Evolutionary conservation across 192 early-diverging fungal species (phyloP).

Genomic region (Mortierella alpina): DNA sequence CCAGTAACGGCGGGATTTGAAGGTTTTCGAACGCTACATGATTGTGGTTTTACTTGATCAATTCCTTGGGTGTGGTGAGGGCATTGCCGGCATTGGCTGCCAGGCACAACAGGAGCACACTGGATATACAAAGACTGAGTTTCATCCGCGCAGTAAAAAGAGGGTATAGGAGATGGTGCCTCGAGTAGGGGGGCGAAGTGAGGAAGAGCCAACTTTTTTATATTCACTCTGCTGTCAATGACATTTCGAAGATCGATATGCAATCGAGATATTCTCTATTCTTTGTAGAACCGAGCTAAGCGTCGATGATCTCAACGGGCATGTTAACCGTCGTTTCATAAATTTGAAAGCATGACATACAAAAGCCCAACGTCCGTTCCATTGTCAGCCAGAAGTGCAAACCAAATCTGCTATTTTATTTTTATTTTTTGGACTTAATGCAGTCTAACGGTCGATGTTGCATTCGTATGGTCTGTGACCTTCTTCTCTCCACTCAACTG

Average conservation of each 20-base stretch:
- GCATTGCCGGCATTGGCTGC: not conserved
- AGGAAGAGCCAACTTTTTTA: too few relatives aligned
- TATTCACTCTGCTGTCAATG: too few relatives aligned
- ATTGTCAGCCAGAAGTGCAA: not conserved
- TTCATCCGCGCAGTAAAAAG: not conserved
- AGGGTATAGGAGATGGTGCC: too few relatives aligned
- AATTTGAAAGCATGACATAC: too few relatives aligned
- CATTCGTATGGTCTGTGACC: not conserved
- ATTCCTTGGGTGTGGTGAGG: not conserved
- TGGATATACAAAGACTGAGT: not conserved
- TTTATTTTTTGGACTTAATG: not conserved
- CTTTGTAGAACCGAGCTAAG: too few relatives aligned
- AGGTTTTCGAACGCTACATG: not conserved
- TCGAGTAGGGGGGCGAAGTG: too few relatives aligned
- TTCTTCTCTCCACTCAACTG: not conserved
- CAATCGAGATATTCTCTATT: too few relatives aligned
- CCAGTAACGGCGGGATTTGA: not conserved
- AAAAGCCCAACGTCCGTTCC: not conserved
- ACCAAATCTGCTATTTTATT: not conserved
- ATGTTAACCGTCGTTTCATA: too few relatives aligned
- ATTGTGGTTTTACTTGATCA: not conserved
- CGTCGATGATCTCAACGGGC: too few relatives aligned
- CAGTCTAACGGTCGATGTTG: too few relatives aligned
- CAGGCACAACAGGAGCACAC: not conserved
- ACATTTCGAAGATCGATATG: too few relatives aligned